Conservation (phyloP, 208 protist species). For the Trypanosoma boissoni region DNA sequence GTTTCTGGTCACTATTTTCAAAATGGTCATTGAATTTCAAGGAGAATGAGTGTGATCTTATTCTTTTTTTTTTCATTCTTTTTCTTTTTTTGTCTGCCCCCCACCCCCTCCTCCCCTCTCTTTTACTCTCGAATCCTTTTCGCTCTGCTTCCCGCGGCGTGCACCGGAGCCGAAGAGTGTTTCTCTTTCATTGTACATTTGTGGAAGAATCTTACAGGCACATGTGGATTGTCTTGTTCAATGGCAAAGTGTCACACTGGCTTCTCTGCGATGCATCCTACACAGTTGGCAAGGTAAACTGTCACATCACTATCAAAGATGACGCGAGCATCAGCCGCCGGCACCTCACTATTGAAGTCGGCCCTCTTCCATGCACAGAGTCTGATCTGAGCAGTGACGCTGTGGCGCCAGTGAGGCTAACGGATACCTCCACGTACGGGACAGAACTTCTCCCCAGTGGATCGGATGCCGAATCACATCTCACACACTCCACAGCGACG, state of each 20-base stretch:
- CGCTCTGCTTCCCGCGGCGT: no score
- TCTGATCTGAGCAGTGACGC: constrained; percentile 4
- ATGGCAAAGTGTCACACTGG: constrained; percentile 53
- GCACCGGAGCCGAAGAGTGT: neutral
- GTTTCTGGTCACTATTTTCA: no score
- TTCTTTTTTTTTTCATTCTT: no score
- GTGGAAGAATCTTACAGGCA: no score
- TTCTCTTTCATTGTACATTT: neutral
- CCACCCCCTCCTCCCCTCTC: no score
- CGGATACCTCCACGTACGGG: constrained; percentile 77
- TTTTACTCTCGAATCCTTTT: no score
- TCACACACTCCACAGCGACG: neutral
- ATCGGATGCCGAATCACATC: neutral
- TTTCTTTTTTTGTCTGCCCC: no score
- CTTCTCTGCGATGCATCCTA: constrained; percentile 56
- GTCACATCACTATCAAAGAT: constrained; percentile 56
- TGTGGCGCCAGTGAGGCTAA: constrained; percentile 44
- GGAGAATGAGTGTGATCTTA: no score
- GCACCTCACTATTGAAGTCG: constrained; percentile 59
- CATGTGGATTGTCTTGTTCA: constrained; percentile 85
- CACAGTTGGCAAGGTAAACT: constrained; percentile 57
- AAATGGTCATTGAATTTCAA: no score
- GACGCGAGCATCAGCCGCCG: constrained; percentile 79
- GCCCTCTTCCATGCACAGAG: constrained; percentile 7
- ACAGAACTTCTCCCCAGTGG: constrained; percentile 33